Evolutionary conservation across 257 asterid genomes (phyloP).

Genomic region (Nicotiana paniculata): DNA sequence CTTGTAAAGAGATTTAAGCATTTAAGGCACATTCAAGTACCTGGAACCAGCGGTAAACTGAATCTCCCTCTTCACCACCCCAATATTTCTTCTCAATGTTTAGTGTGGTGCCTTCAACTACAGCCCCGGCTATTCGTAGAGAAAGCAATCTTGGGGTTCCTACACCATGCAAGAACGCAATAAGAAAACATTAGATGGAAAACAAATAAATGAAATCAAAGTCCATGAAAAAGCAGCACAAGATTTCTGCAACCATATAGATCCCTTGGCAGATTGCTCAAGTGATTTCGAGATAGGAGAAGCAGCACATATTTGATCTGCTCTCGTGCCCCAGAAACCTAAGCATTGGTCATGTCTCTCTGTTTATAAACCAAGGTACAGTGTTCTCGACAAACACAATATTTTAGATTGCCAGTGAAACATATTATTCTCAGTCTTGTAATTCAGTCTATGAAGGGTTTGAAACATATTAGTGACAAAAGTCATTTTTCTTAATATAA

Average conservation of each 20-base stretch:
- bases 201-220: background rate
- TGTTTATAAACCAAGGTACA: background rate
- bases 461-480: background rate
- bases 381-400: background rate
- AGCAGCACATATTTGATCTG: background rate
- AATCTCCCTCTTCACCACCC: slow-evolving; percentile 99
- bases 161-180: slow-evolving; percentile 16
- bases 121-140: slow-evolving; percentile 56
- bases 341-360: background rate
- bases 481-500: no score
- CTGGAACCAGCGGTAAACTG: slow-evolving; percentile 90
- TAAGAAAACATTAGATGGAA: background rate
- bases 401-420: background rate
- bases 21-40: slow-evolving; percentile 32
- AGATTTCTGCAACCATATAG: background rate
- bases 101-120: slow-evolving; percentile 68
- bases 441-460: background rate
- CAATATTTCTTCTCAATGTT: slow-evolving; percentile 77
- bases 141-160: slow-evolving; percentile 90
- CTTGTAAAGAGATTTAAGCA: background rate
- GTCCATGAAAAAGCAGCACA: background rate
- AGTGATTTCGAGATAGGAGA: background rate
- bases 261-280: background rate
- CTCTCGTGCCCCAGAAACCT: background rate
- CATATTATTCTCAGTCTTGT: background rate